Evolutionary conservation across 176 grass and related monocot species (phyloP), one percentile per base, ranked within the genome.

Genomic region (Musa itinerans): DNA sequence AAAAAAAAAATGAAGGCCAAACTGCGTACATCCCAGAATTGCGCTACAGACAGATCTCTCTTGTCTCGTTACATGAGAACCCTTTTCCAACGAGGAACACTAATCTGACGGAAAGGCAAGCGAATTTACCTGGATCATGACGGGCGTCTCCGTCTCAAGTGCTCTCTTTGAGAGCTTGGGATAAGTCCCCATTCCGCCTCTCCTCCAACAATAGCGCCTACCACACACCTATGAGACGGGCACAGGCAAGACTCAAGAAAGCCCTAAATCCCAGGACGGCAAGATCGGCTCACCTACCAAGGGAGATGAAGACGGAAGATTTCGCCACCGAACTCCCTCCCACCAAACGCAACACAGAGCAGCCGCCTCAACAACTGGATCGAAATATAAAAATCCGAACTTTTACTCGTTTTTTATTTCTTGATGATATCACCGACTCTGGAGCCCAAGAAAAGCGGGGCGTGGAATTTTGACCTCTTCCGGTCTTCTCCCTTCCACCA

Each of bases 61-160:
- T 59, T 24, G 6, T 71, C 51, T 83, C 54, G 25, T 52, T 81
- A n/a, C 81, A 69, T 70, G 34, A 43, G 4, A 43, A 43, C 34
- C 34, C 34, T 43, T 43, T 43, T 43, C 34, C 88, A 76, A 15
- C 43, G 0, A 62, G 34, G 59, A 78, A 52, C 17, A 48, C 68
- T 78, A 58, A 81, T 15, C 51, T 23, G 11, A 80, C 66, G 17
- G 58, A 13, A 51, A 79, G 1, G 63, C 29, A 25, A 49, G 49
- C n/a, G 29, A 76, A 70, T 27, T 87, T 62, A 99, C 95, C 86
- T 94, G 79, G 17, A 99, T 91, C 95, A 99, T 99, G 14, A 99
- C 91, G n/a, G 95, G 95, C 65, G 72, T 89, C 0, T 99, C 83
- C 23, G 91, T 99, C 69, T 88, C 95, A 73, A 92, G 49, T 12